phyloP scores from a whole-genome alignment of 2,329 filamentous ascomycete species.

The Neocucurbitaria cava region DNA sequence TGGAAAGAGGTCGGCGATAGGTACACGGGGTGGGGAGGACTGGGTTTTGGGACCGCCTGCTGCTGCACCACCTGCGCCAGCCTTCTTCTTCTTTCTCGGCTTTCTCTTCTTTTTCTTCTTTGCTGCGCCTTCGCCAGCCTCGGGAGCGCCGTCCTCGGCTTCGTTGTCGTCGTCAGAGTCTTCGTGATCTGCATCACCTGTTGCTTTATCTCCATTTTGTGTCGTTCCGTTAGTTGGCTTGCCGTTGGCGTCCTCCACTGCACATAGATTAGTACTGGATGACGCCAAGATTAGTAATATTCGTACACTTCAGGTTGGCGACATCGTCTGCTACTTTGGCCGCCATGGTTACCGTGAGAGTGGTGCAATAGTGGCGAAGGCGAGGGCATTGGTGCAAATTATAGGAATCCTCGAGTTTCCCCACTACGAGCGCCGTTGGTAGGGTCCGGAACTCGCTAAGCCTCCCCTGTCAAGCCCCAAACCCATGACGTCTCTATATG shows the following conservation, averaged over 20 bases:
- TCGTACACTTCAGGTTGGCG: constrained; percentile 48
- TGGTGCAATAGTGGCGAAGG: constrained; percentile 3
- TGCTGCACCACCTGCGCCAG: constrained; percentile 47
- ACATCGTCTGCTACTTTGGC: constrained; percentile 47
- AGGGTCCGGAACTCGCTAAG: constrained; percentile 13
- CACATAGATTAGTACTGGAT: constrained; percentile 9
- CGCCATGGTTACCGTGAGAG: constrained; percentile 41
- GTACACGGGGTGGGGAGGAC: constrained; percentile 77
- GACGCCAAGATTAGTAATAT: neutral
- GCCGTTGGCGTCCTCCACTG: constrained; percentile 47
- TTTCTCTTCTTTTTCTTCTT: constrained; percentile 89
- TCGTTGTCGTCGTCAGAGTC: constrained; percentile 64
- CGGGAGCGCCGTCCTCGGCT: constrained; percentile 54
- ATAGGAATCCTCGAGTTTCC: constrained; percentile 12
- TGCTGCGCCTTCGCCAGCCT: constrained; percentile 47
- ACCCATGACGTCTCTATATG: constrained; percentile 37
- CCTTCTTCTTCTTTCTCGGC: constrained; percentile 73
- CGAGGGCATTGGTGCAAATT: constrained; percentile 21
- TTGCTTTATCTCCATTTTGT: constrained; percentile 48
- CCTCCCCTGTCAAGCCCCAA: constrained; percentile 15
- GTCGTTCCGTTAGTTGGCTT: constrained; percentile 38
- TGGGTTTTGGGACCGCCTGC: constrained; percentile 67
- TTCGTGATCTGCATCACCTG: constrained; percentile 58
- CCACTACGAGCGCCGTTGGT: constrained; percentile 17
- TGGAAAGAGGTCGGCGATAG: constrained; percentile 76